Percentiles rank a stretch among this genome's conserved stretches.
Conservation (phyloP, 1,284 basidiomycete genomes). For the Takashimella tepidaria region DNA sequence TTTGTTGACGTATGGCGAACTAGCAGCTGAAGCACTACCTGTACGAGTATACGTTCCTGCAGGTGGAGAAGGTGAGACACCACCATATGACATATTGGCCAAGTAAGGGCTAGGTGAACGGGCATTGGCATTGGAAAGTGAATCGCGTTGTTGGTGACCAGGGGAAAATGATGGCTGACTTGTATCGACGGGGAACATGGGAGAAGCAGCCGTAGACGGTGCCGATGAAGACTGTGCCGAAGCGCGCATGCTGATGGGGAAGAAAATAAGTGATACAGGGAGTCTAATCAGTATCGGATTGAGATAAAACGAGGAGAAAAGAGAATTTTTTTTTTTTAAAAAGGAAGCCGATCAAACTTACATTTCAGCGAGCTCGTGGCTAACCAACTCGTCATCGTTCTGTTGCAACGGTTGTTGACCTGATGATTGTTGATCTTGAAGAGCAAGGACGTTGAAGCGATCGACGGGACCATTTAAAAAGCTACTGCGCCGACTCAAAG, state of each 20-base stretch:
- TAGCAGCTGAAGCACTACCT: slow-evolving; percentile 14
- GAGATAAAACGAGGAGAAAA: not conserved
- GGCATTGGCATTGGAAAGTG: slow-evolving; percentile 15
- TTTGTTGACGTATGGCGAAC: slow-evolving; percentile 39
- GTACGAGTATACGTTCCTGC: slow-evolving; percentile 12
- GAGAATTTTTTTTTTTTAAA: not conserved
- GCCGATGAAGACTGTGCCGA: not conserved
- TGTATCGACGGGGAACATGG: not conserved
- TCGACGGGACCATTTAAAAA: not conserved
- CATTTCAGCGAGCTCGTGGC: not conserved
- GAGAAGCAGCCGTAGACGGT: not conserved
- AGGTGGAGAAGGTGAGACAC: slow-evolving; percentile 22
- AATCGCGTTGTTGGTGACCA: slow-evolving; percentile 14
- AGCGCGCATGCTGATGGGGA: not conserved
- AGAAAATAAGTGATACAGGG: too few relatives aligned
- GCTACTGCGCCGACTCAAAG: not conserved
- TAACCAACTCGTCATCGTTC: not conserved
- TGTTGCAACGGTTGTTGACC: not conserved
- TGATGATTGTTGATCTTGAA: not conserved
- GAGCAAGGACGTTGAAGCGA: not conserved
- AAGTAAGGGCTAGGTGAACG: slow-evolving; percentile 26
- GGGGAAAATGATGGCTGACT: slow-evolving; percentile 2
- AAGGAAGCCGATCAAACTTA: not conserved
- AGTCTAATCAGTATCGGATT: too few relatives aligned
- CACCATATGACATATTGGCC: slow-evolving; percentile 12